A percentile compares a stretch with the other conserved stretches of the same genome.
Evolutionary conservation across 1,284 basidiomycete species (phyloP).

Genomic region (Ganoderma lucidum): DNA sequence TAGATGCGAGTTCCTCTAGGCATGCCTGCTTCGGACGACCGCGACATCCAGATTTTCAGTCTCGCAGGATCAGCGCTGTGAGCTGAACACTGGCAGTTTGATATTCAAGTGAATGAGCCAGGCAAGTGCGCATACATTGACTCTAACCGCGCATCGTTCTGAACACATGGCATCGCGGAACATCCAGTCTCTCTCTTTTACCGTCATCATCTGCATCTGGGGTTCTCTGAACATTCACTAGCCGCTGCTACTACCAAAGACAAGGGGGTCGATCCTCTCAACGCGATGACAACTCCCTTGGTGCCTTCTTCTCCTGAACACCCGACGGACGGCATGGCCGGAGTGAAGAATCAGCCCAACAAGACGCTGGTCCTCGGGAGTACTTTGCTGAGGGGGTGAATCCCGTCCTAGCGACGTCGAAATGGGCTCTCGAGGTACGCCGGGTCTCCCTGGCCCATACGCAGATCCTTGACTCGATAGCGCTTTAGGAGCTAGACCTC

Average conservation of each 20-base stretch:
- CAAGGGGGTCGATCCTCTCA: no score
- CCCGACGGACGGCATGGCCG: not conserved
- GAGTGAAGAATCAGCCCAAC: not conserved
- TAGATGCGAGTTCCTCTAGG: no score
- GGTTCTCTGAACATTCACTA: not conserved
- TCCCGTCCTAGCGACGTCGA: conserved; percentile 24
- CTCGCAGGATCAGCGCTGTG: no score
- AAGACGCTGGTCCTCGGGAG: not conserved
- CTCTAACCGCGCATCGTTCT: not conserved
- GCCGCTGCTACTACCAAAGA: not conserved
- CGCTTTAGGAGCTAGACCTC: conserved; percentile 13
- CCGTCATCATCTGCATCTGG: not conserved
- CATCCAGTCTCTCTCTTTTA: no score
- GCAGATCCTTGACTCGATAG: not conserved
- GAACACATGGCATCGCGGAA: not conserved
- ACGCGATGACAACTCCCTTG: not conserved
- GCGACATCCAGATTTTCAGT: no score
- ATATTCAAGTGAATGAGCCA: no score
- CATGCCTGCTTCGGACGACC: no score
- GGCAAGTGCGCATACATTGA: no score
- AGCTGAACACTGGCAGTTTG: no score
- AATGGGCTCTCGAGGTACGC: conserved; percentile 24
- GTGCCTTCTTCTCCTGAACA: not conserved
- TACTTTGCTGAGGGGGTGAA: conserved; percentile 15
- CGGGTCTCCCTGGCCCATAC: not conserved